Conservation (phyloP, 2,329 filamentous ascomycete species). For the Fusarium oxysporum region DNA sequence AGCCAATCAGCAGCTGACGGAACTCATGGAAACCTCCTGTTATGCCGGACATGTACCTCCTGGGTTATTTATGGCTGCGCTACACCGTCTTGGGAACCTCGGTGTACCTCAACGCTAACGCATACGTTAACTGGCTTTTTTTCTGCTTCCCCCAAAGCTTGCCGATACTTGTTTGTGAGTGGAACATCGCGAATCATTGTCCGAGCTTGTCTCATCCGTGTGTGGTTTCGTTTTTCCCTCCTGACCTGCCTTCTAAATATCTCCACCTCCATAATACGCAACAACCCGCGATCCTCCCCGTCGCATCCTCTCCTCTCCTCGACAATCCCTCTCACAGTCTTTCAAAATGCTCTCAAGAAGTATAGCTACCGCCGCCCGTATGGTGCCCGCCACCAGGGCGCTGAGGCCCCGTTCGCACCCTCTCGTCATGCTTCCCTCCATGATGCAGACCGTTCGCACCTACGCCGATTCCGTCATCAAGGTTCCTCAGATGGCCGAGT, state of each 20-base stretch:
- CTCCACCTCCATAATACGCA: constrained; percentile 22
- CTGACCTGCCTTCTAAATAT: constrained; percentile 17
- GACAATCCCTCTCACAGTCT: constrained; percentile 4
- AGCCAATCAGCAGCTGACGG: constrained; percentile 16
- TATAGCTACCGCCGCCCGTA: constrained; percentile 56
- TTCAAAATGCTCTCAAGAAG: constrained; percentile 58
- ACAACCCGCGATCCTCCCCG: constrained; percentile 10
- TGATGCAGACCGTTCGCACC: constrained; percentile 67
- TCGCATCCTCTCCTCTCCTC: neutral
- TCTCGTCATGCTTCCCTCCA: constrained; percentile 58
- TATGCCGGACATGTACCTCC: constrained; percentile 38
- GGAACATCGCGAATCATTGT: constrained; percentile 42
- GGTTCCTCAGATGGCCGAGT: constrained; percentile 98
- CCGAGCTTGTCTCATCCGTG: constrained; percentile 26
- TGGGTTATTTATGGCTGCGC: neutral
- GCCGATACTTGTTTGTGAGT: constrained; percentile 29
- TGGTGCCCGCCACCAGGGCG: constrained; percentile 59
- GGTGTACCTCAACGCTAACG: constrained; percentile 14
- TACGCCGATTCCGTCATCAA: constrained; percentile 89
- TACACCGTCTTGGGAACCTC: constrained; percentile 3
- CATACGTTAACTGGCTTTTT: constrained; percentile 22
- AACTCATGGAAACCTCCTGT: neutral
- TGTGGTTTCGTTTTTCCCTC: constrained; percentile 37
- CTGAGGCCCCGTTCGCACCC: constrained; percentile 47
- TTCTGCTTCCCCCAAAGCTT: constrained; percentile 22